Percentiles rank a stretch among this genome's conserved stretches.
phyloP scores from a whole-genome alignment of 2,329 filamentous ascomycete genomes.

The Ophiosphaerella narmari region DNA sequence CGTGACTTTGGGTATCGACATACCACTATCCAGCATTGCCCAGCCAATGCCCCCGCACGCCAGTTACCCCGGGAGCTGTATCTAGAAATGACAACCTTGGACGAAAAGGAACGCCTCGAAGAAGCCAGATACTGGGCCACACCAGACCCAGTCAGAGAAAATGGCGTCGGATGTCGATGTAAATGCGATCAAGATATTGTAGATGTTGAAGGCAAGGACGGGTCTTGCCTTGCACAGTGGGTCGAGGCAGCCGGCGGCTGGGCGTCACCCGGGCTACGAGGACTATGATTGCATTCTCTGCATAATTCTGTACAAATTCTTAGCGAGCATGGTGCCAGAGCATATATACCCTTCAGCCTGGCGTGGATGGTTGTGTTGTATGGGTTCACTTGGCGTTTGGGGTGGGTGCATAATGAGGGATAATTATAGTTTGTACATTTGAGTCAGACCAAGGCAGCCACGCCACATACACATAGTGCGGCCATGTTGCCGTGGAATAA shows the following conservation, averaged over 20 bases:
- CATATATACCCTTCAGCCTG: constrained; percentile 18
- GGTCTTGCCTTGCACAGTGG: constrained; percentile 94
- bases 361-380: constrained; percentile 29
- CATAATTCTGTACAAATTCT: constrained; percentile 15
- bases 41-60: constrained; percentile 87
- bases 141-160: constrained; percentile 86
- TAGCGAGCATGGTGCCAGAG: constrained; percentile 27
- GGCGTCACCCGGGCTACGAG: constrained; percentile 59
- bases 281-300: constrained; percentile 8
- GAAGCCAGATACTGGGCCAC: constrained; percentile 97
- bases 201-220: constrained; percentile 96
- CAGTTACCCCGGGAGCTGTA: constrained; percentile 81
- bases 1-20: constrained; percentile 98
- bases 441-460: no score
- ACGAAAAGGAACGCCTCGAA: constrained; percentile 82
- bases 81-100: constrained; percentile 77
- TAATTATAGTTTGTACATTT: no score
- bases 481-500: no score
- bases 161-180: constrained; percentile 95
- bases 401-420: neutral
- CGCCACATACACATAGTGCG: no score
- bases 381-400: constrained; percentile 10
- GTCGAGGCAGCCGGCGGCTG: constrained; percentile 96
- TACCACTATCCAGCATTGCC: constrained; percentile 98
- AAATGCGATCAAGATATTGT: constrained; percentile 96